phyloP scores from a whole-genome alignment of 352 stramenopile genomes.

The Thalassiosira hispida region DNA sequence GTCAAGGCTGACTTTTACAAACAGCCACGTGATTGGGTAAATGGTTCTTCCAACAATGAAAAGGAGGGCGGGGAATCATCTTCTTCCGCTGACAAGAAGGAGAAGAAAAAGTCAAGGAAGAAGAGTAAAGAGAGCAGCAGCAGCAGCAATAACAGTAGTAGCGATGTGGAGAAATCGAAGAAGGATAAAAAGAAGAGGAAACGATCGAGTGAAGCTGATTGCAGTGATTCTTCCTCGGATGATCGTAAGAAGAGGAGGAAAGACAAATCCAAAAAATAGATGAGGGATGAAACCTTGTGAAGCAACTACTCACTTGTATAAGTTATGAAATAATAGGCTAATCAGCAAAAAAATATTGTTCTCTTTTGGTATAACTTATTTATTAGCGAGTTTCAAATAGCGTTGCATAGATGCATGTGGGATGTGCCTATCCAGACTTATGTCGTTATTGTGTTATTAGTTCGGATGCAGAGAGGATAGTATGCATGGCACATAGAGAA shows the following conservation, averaged over 20 bases:
- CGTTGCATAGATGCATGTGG: too few relatives aligned
- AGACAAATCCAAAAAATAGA: conserved; percentile 28
- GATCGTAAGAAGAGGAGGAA: conserved; percentile 29
- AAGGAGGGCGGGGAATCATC: conserved; percentile 1
- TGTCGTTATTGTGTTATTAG: too few relatives aligned
- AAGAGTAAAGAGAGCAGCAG: conserved; percentile 13
- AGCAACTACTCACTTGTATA: too few relatives aligned
- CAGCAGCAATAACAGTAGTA: neutral
- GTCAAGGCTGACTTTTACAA: conserved; percentile 61
- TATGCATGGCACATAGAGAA: too few relatives aligned
- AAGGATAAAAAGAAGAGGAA: conserved; percentile 17
- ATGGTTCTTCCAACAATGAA: neutral
- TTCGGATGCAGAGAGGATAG: too few relatives aligned
- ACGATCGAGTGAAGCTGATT: neutral
- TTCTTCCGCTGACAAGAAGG: conserved; percentile 22
- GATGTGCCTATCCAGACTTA: too few relatives aligned
- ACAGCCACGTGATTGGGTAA: conserved; percentile 6
- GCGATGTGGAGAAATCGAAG: neutral
- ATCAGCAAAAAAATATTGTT: too few relatives aligned
- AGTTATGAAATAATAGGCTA: too few relatives aligned
- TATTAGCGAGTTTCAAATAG: too few relatives aligned
- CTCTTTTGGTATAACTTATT: too few relatives aligned
- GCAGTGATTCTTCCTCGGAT: neutral
- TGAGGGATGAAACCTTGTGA: too few relatives aligned
- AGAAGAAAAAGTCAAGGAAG: conserved; percentile 38